Conservation (phyloP, 2,329 filamentous ascomycete species). For the Clonostachys rosea region DNA sequence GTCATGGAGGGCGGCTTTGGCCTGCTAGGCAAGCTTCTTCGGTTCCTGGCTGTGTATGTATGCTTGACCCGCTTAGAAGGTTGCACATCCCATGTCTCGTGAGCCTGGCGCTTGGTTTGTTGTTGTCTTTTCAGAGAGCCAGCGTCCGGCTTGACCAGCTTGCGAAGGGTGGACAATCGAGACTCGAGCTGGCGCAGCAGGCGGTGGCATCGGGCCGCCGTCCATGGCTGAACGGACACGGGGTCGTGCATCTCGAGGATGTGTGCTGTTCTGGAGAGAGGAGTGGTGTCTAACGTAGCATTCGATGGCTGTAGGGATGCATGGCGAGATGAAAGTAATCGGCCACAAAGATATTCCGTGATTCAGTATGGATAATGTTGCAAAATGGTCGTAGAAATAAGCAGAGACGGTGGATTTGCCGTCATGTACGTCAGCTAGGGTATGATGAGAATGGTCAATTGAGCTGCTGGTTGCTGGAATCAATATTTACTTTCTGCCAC, state of each 20-base stretch:
- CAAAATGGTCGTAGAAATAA: too few relatives aligned
- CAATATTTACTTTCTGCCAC: slow-evolving; percentile 4
- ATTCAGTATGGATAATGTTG: not conserved
- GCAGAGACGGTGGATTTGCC: too few relatives aligned
- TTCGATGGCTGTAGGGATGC: not conserved
- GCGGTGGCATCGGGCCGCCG: slow-evolving; percentile 38
- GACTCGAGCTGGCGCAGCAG: slow-evolving; percentile 40
- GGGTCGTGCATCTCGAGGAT: slow-evolving; percentile 1
- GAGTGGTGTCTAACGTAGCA: not conserved
- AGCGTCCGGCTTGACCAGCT: slow-evolving; percentile 11
- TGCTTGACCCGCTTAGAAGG: slow-evolving; percentile 2
- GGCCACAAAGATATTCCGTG: not conserved
- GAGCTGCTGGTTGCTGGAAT: not conserved
- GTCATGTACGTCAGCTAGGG: not conserved
- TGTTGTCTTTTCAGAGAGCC: too few relatives aligned
- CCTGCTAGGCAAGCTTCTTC: not conserved
- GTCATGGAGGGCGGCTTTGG: slow-evolving; percentile 5
- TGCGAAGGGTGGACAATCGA: slow-evolving; percentile 31
- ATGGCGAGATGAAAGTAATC: not conserved
- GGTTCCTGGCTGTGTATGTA: not conserved
- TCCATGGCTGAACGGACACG: slow-evolving; percentile 31
- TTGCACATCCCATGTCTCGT: not conserved
- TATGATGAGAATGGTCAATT: not conserved
- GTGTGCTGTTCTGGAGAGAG: not conserved
- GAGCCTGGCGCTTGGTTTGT: too few relatives aligned